Evolutionary conservation across 2,329 filamentous ascomycete genomes (phyloP), one percentile per base, ranked within the genome.

Genomic region (Arthrocladium fulminans): DNA sequence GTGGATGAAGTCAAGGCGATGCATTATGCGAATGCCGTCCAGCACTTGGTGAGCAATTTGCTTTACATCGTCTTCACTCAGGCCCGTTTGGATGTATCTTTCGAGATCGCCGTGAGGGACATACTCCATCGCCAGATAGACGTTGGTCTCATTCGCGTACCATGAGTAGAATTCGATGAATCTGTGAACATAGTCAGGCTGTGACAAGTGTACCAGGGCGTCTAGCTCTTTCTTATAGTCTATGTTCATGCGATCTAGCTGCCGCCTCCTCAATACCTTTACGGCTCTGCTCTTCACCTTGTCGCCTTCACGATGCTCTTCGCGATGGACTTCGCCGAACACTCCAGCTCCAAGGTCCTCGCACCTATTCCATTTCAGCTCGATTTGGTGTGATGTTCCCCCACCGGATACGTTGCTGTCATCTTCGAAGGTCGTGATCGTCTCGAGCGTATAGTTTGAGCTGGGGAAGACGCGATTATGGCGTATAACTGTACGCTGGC

Each of bases 41-140:
- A 65, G 46, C 2, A 69, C 29, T 50, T 70, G 66, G 7, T 15
- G 32, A 25, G 25, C 30, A 38, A 50, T 50, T n/a, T 44, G 35
- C 34, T 30, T 43, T 10, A 34, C 27, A 17, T 47, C 47, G 3
- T 2, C 8, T 35, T 50, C 44, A 9, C 15, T 13, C 22, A 51
- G 13, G 4, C 42, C 30, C 7, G 63, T 47, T 3, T 46, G 30
- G 17, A 67, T 51, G 42, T 61, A 63, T 3, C 56, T 40, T 9
- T 63, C 55, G 2, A 71, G 55, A 54, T 68, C 62, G 2, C 67
- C 66, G 39, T 59, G 48, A 20, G 51, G 37, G 7, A 66, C 51
- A 49, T 65, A 70, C 49, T 70, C 67, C 65, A 70, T 68, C 3
- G 63, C 53, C 29, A 71, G 59, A 48, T 59, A 65, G 1, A 70